Conservation (phyloP, 768 basidiomycete genomes). For the Collybia sordida region DNA sequence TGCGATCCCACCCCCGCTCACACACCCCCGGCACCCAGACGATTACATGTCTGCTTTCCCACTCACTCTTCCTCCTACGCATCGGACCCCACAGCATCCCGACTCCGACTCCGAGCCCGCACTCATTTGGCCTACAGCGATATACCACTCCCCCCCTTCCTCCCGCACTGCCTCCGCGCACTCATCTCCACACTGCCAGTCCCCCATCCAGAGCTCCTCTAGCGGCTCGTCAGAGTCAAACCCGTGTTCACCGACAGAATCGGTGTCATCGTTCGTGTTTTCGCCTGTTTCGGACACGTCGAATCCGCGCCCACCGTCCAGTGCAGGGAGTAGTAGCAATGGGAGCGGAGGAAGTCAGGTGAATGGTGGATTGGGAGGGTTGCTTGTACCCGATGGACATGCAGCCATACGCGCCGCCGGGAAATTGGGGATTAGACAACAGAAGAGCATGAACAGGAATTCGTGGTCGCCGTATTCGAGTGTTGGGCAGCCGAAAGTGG, state of each 20-base stretch:
- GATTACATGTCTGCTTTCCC: slow-evolving; percentile 37
- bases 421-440: slow-evolving; percentile 45
- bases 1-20: slow-evolving; percentile 45
- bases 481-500: slow-evolving; percentile 1
- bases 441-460: slow-evolving; percentile 46
- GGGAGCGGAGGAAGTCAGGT: slow-evolving; percentile 17
- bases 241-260: slow-evolving; percentile 25
- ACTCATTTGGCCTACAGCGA: slow-evolving; percentile 19
- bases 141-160: slow-evolving; percentile 23
- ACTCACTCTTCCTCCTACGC: slow-evolving; percentile 28
- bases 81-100: slow-evolving; percentile 12
- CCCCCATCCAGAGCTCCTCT: too few species aligned
- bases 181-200: too few species aligned
- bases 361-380: slow-evolving; percentile 5
- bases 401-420: slow-evolving; percentile 55
- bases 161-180: too few species aligned
- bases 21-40: slow-evolving; percentile 58
- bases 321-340: slow-evolving; percentile 19
- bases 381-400: slow-evolving; percentile 18
- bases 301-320: slow-evolving; percentile 10
- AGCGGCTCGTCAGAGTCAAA: slow-evolving; percentile 23
- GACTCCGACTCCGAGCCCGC: slow-evolving; percentile 12
- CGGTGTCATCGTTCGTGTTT: slow-evolving; percentile 25
- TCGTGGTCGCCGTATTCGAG: slow-evolving; percentile 42
- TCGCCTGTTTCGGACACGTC: slow-evolving; percentile 27